A percentile compares a stretch with the other conserved stretches of the same genome.
These are phyloP conservation scores for Ogataea trehaloabstinens DNA, from an alignment of 805 yeast genomes.

Conservation along the genomic window DNA sequence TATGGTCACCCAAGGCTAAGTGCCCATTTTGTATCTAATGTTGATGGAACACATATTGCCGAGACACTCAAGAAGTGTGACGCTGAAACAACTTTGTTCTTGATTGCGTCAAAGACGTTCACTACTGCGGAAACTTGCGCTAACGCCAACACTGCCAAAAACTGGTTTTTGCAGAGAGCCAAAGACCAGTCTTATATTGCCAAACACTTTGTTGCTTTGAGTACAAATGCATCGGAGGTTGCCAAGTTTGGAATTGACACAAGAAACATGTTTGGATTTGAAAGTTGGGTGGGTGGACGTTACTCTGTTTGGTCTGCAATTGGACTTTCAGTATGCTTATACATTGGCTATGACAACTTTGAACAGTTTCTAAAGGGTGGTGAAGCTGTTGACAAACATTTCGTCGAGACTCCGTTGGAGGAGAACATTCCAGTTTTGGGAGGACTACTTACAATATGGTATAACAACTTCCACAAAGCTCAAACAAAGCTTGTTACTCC, in stretches of 20 bases:
- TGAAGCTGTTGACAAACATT: constrained; percentile 94
- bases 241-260: constrained; percentile 95
- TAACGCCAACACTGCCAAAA: constrained; percentile 92
- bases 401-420: constrained; percentile 77
- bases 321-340: constrained; percentile 92
- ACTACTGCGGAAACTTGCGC: constrained; percentile 98
- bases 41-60: constrained; percentile 96
- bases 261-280: constrained; percentile 97
- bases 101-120: constrained; percentile 96
- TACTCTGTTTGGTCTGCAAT: constrained; percentile 99
- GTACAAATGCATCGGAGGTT: constrained; percentile 90
- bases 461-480: constrained; percentile 96
- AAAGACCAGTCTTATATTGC: constrained; percentile 74
- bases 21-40: constrained; percentile 95
- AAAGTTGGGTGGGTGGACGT: constrained; percentile 99
- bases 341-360: constrained; percentile 94
- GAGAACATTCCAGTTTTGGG: constrained; percentile 91
- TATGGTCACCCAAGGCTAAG: constrained; percentile 71
- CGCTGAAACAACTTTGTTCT: constrained; percentile 90
- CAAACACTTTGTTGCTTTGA: constrained; percentile 95
- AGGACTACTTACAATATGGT: constrained; percentile 95
- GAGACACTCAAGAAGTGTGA: constrained; percentile 77
- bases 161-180: constrained; percentile 74
- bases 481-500: constrained; percentile 99
- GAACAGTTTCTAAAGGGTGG: constrained; percentile 94